Conservation (phyloP, 345 rosid species). For the Lumnitzera littorea region DNA sequence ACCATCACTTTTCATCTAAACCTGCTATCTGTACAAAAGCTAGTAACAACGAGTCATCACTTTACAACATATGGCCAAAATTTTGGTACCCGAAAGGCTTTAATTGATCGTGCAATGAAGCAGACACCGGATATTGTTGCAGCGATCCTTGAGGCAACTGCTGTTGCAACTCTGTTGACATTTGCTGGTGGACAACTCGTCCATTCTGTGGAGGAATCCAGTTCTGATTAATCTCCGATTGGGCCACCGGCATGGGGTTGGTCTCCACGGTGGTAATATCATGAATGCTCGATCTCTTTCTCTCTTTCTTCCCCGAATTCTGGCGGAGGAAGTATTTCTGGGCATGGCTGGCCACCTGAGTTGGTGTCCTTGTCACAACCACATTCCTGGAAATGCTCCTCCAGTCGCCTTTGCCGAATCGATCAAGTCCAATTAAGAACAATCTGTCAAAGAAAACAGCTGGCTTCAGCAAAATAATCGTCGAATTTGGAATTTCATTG, state of each 20-base stretch:
- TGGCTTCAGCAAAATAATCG: too few relatives aligned
- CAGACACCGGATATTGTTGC: too few relatives aligned
- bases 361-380: conserved; percentile 78
- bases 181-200: too few relatives aligned
- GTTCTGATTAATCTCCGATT: conserved; percentile 13
- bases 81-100: conserved; percentile 6
- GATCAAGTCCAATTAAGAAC: conserved; percentile 55
- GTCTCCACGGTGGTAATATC: conserved; percentile 53
- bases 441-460: conserved; percentile 28
- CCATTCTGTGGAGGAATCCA: conserved; percentile 15
- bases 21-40: too few relatives aligned
- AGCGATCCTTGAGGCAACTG: too few relatives aligned
- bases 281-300: conserved; percentile 80
- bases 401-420: conserved; percentile 82
- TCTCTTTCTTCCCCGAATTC: conserved; percentile 53
- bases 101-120: too few relatives aligned
- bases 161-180: too few relatives aligned
- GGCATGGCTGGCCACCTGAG: conserved; percentile 93
- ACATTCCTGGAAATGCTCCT: conserved; percentile 82
- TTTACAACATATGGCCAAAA: not conserved
- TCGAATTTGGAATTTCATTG: not conserved
- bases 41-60: not conserved
- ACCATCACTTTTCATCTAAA: too few relatives aligned
- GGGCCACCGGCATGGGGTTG: conserved; percentile 8
- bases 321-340: conserved; percentile 83